A percentile compares a stretch with the other conserved stretches of the same genome.
phyloP scores from a whole-genome alignment of 2,329 filamentous ascomycete genomes.

The Ophiostoma quercus region DNA sequence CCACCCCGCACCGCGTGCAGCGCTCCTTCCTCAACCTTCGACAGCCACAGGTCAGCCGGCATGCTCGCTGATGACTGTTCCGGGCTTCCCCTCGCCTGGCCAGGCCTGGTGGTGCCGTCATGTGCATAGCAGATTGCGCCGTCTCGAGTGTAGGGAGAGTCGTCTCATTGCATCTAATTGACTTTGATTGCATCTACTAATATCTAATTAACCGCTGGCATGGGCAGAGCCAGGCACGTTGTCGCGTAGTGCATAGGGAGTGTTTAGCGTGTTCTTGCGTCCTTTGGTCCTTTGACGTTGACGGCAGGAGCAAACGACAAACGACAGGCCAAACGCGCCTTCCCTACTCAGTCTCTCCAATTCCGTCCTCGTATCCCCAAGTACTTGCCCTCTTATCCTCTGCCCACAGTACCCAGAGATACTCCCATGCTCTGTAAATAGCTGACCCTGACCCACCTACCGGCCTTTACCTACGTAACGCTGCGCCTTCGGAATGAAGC shows the following conservation, averaged over 20 bases:
- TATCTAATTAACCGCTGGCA: not conserved
- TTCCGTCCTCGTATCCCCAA: not conserved
- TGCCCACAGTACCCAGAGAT: not conserved
- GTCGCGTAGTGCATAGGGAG: not conserved
- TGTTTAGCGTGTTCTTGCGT: not conserved
- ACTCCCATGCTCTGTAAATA: not conserved
- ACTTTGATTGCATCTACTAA: not conserved
- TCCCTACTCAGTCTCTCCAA: not conserved
- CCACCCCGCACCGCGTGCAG: conserved; percentile 12
- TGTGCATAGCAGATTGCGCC: conserved; percentile 4
- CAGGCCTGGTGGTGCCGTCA: conserved; percentile 3
- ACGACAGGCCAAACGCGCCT: conserved; percentile 7
- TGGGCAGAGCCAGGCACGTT: not conserved
- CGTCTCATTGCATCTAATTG: not conserved
- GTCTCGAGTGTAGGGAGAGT: not conserved
- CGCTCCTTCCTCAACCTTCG: conserved; percentile 6
- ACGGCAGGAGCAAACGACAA: conserved; percentile 3
- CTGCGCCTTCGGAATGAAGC: conserved; percentile 18
- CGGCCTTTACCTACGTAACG: conserved; percentile 22
- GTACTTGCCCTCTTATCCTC: not conserved
- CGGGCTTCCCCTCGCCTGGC: conserved; percentile 15
- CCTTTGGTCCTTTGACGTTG: not conserved
- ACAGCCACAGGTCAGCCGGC: conserved; percentile 13
- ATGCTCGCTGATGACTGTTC: conserved; percentile 15
- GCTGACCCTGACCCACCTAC: conserved; percentile 16